These are phyloP conservation scores for Neoboletus brunneissimus DNA, from an alignment of 768 basidiomycete species.

Conservation along the genomic window DNA sequence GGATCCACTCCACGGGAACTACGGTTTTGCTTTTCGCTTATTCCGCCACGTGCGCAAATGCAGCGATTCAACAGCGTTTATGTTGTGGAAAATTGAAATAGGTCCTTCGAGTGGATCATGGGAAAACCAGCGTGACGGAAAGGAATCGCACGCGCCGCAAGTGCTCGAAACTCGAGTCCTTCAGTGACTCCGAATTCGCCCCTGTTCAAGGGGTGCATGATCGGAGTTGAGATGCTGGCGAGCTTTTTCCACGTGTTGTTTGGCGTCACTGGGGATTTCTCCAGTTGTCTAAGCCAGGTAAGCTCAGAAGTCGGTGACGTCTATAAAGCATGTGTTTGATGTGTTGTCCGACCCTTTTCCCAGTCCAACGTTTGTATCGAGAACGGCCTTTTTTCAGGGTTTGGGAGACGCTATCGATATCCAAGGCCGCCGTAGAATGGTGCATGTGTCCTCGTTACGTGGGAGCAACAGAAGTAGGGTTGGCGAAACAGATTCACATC, in stretches of 20 bases:
- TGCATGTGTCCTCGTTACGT: constrained; percentile 10
- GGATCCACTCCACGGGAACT: background rate
- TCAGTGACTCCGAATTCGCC: background rate
- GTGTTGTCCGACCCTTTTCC: background rate
- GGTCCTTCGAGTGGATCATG: background rate
- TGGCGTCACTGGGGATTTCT: background rate
- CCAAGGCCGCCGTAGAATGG: background rate
- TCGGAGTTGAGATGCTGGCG: background rate
- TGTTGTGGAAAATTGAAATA: background rate
- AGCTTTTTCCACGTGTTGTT: constrained; percentile 2
- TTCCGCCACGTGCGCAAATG: background rate
- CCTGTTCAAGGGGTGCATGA: background rate
- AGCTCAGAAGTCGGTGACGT: background rate
- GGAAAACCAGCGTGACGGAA: background rate
- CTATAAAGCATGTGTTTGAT: background rate
- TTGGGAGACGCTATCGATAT: background rate
- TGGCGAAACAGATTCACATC: constrained; percentile 4
- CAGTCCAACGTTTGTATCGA: background rate
- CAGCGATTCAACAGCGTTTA: background rate
- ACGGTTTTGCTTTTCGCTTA: background rate
- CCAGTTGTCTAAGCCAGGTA: background rate
- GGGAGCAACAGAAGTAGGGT: background rate
- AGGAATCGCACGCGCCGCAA: background rate
- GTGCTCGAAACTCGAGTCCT: background rate
- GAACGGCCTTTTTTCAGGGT: background rate